Evolutionary conservation across 2,329 filamentous ascomycete species (phyloP), one percentile per base, ranked within the genome.

Genomic region (Penicillium rolfsii): DNA sequence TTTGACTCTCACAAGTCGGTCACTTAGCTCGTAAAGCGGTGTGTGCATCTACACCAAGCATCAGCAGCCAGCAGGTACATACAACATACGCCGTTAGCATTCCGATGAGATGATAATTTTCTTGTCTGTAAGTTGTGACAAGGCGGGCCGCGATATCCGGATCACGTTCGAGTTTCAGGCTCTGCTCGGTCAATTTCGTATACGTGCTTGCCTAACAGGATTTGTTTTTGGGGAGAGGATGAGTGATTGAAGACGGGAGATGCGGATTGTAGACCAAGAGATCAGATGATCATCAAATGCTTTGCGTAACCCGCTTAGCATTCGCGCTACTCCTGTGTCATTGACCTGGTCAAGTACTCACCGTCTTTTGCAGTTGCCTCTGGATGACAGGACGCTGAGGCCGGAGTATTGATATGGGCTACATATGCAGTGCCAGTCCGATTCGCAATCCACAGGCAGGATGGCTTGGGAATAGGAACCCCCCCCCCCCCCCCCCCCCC

Each of bases 341-440:
- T 64, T 63, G 58, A 64, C 55, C 59, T 62, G 55, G 60, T 40
- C 46, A 28, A 38, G 26, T 45, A 26, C 61, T 67, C 67, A 69
- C 67, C 67, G 67, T 69, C 67, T 69, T 68, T 69, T 69, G 53
- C 43, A 48, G 40, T 57, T 26, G 62, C 58, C 38, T 64, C 57
- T 48, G 60, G 64, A 65, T 57, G 61, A 65, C 49, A 56, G 52
- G 53, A 46, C 49, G 57, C 52, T 52, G 62, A 65, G 55, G 61
- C 66, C 57, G 36, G 45, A 59, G 65, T 66, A 67, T 68, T 57
- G 55, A 67, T 62, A 64, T 63, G 48, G 65, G 56, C 63, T 63
- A 67, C 66, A 66, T 57, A 62, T 46, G 59, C 62, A 67, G 33
- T 24, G 26, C 45, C 53, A 36, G 67, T 58, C 56, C 33, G 33